These are phyloP conservation scores for Colletotrichum sp. DNA, from an alignment of 2,329 filamentous ascomycete genomes.

Conservation along the genomic window DNA sequence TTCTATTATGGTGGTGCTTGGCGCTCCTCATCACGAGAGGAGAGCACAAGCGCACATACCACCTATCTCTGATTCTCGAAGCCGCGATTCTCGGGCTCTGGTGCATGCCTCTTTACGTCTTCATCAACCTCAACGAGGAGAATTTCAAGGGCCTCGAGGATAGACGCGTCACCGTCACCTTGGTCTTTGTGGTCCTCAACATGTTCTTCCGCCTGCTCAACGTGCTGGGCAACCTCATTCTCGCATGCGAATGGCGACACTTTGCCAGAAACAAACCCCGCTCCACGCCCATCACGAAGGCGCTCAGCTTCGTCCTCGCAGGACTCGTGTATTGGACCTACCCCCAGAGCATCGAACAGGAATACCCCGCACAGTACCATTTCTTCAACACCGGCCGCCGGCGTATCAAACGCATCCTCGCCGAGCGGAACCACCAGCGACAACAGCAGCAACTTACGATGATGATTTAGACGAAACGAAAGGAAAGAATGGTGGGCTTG, in stretches of 20 bases:
- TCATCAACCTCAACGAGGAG: conserved; percentile 21
- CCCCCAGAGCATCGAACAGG: conserved; percentile 43
- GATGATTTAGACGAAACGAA: conserved; percentile 1
- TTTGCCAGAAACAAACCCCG: conserved; percentile 39
- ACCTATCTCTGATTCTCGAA: conserved; percentile 42
- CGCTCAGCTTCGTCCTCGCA: conserved; percentile 31
- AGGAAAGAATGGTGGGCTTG: neutral
- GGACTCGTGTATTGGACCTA: conserved; percentile 47
- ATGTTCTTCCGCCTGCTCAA: conserved; percentile 45
- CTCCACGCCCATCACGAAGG: neutral
- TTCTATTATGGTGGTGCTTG: conserved; percentile 39
- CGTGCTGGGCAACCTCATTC: conserved; percentile 39
- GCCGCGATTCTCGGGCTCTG: conserved; percentile 36
- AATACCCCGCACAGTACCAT: conserved; percentile 31
- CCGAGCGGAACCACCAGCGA: conserved; percentile 13
- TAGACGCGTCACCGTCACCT: conserved; percentile 28
- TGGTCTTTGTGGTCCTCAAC: conserved; percentile 41
- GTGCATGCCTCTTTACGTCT: conserved; percentile 26
- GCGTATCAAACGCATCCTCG: conserved; percentile 15
- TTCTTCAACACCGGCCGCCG: conserved; percentile 17
- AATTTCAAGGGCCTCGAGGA: neutral
- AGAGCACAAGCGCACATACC: conserved; percentile 41
- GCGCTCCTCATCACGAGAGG: conserved; percentile 37
- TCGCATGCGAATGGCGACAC: conserved; percentile 42
- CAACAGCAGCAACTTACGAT: conserved; percentile 13